These are phyloP conservation scores for Orbilia blumenaviensis DNA, from an alignment of 2,329 filamentous ascomycete species.

Conservation along the genomic window DNA sequence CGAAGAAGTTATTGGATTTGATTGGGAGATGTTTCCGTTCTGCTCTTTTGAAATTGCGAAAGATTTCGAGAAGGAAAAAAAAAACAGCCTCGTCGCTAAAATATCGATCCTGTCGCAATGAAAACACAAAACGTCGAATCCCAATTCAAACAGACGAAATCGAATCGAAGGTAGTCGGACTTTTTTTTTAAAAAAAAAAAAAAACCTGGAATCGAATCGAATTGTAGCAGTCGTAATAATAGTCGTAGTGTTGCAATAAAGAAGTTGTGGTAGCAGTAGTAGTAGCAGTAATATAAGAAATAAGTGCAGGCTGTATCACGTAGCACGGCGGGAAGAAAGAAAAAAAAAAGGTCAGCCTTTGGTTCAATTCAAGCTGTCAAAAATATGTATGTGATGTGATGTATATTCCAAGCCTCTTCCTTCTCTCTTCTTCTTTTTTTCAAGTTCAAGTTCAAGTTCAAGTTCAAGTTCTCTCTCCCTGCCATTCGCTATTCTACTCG, in stretches of 20 bases:
- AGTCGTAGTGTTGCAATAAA: no score
- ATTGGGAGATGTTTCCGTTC: no score
- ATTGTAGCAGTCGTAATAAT: no score
- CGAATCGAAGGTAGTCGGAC: constrained; percentile 4
- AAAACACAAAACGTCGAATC: background rate
- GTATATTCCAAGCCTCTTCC: constrained; percentile 3
- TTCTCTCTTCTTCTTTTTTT: background rate
- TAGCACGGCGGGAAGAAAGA: background rate
- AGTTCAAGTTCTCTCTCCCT: background rate
- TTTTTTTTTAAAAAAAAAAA: no score
- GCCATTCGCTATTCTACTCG: constrained; percentile 4
- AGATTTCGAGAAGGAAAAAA: background rate
- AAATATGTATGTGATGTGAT: no score
- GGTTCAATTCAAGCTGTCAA: background rate
- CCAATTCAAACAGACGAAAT: background rate
- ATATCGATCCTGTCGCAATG: background rate
- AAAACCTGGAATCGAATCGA: background rate
- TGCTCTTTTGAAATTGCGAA: constrained; percentile 6
- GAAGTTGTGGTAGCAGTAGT: no score
- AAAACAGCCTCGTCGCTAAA: background rate
- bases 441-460: no score
- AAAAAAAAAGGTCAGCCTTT: background rate
- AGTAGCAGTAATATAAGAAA: no score
- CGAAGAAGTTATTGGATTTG: background rate
- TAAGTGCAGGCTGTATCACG: background rate